phyloP scores from a whole-genome alignment of 495 filamentous ascomycete genomes.

The Neurospora cerealis region DNA sequence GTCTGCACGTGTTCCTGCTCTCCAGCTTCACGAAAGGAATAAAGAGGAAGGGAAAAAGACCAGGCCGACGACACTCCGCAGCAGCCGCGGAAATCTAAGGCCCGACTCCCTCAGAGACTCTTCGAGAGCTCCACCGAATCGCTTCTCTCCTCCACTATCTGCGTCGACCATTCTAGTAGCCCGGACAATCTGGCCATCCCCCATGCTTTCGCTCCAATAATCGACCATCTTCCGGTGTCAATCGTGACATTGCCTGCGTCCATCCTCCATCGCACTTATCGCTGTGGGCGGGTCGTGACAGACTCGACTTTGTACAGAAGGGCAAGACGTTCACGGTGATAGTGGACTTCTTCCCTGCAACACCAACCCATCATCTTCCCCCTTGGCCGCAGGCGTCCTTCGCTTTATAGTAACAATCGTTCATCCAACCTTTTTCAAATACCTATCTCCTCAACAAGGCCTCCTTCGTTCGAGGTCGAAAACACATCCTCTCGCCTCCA shows the following conservation, averaged over 20 bases:
- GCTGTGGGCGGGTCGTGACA: conserved; percentile 14
- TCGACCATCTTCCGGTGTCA: conserved; percentile 19
- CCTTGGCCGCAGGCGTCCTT: conserved; percentile 48
- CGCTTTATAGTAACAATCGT: conserved; percentile 33
- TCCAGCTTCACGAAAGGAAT: neutral
- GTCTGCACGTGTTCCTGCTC: conserved; percentile 1
- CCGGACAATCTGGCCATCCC: conserved; percentile 5
- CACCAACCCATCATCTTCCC: conserved; percentile 17
- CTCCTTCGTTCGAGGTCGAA: neutral
- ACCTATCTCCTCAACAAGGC: neutral
- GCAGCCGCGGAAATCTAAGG: neutral
- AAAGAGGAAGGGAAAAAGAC: neutral
- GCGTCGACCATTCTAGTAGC: neutral
- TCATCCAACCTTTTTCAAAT: conserved; percentile 9
- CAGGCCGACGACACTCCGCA: neutral
- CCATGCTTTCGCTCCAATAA: conserved; percentile 22
- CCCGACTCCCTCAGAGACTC: neutral
- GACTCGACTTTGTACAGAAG: conserved; percentile 15
- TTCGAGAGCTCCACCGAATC: neutral
- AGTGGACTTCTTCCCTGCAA: conserved; percentile 37
- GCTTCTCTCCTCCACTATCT: neutral
- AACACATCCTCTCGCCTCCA: neutral
- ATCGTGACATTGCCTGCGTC: conserved; percentile 19
- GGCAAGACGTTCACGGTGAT: conserved; percentile 35
- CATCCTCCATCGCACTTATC: conserved; percentile 7